Base-by-base conservation (phyloP, 2,329 filamentous ascomycete species). In the Penicillium palitans region DNA sequence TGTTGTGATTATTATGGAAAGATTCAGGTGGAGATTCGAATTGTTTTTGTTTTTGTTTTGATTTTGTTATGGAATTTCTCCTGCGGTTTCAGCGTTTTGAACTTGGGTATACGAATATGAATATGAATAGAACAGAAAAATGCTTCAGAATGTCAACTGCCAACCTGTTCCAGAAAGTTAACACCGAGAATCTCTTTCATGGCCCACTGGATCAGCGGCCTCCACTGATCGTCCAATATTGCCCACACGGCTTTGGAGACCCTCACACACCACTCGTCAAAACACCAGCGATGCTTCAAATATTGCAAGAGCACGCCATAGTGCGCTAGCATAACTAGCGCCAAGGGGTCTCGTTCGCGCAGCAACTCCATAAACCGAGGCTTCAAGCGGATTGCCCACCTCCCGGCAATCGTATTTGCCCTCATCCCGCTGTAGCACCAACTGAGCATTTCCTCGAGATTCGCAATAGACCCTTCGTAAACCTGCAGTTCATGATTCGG, bases 201-300 rank as follows among this genome's bases (percentile, higher is more conserved):
- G 8, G 70, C 68, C 67, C 66, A 69, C 24, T 69, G 61, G 17
- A 71, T 50, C 44, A 72, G 53, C 3, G 69, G 66, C 54, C 67
- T 71, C 70, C 71, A 74, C 46, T 66, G 57, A 35, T 68, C 67
- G 52, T 73, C 70, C 45, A 75, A 45, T 17, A 69, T 58, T 35
- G 62, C 57, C 70, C 72, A 74, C 24, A 89, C 80, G 21, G 87
- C 87, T 69, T 85, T 83, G 8, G 90, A 84, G 66, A 90, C 87
- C 55, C 85, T 81, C 17, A 83, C 81, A 19, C 86, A 82, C 66
- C 89, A 87, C 41, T 87, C 87, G 37, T 85, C 81, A 10, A 90
- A 75, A 84, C 87, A 90, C 88, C 88, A 91, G 6, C 68, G 68
- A 31, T 87, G 77, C 29, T 79, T 72, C 60, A 88, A 81, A 61